Evolutionary conservation across 2,329 filamentous ascomycete species (phyloP), one percentile per base, ranked within the genome.

Genomic region (Trichoderma pleuroti): DNA sequence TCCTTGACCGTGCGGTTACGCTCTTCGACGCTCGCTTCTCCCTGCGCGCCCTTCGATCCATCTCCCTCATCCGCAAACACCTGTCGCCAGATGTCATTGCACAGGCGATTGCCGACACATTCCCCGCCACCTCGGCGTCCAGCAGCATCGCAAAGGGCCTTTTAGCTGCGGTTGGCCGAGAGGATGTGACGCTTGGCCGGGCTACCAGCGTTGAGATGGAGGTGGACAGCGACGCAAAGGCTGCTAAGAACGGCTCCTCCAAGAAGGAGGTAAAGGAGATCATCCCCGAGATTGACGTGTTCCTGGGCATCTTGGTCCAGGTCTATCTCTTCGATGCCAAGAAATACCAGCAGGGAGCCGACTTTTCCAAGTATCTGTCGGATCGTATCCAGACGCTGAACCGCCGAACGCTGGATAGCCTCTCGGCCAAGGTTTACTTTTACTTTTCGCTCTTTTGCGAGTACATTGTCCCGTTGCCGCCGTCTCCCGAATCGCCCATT

Each of bases 391-490:
- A 97, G 77, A 87, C 90, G 67, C 87, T 97, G 79, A 99, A 99
- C 85, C 92, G 96, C 73, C 91, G 96, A 76, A 98, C 96, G 28
- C 85, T 99, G 73, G 96, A 99, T 81, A 94, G 94, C 63, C 89
- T 99, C 71, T 93, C 94, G 71, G 94, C 95, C 74, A 97, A 97
- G 82, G 94, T 95, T 73, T 99, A 98, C 87, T 98, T 98, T 83
- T 99, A 99, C 86, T 97, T 93, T 83, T 93, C 93, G 28, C 86
- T 98, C 76, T 98, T 98, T 85, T 93, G 92, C 83, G 96, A 99
- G 86, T 91, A 97, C 81, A 88, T 97, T 73, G 89, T 90, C 72
- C 94, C 95, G 26, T 88, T 95, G 73, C 93, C 96, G 57, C 94
- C 95, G 28, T 98, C 94, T 66, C 92, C 93, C 70, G 91, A 93